Evolutionary conservation across 2,329 filamentous ascomycete species (phyloP), one percentile per base, ranked within the genome.

Genomic region (Calonectria hongkongensis): DNA sequence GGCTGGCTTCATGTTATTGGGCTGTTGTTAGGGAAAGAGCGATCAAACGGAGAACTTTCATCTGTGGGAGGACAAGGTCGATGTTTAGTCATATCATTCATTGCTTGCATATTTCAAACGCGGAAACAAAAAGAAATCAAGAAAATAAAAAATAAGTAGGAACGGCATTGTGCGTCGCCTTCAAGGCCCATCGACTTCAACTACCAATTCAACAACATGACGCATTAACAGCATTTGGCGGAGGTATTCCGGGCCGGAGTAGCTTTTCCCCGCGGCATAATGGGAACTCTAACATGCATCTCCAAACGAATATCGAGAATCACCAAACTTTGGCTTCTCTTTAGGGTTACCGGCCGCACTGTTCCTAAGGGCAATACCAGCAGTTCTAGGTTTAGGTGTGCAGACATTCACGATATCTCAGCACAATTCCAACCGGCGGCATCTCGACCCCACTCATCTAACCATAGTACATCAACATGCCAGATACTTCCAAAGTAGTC

Each of bases 261-360:
- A 69, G 66, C 66, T 69, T 69, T 69, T 64, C 45, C 66, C 66
- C 66, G 66, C 60, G 45, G 48, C 47, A 41, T 51, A 56, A 69
- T 45, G 56, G 56, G 66, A 69, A 69, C 2, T 15, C 36, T 39
- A 60, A 41, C 13, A 18, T 41, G 4, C 2, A n/a, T 41, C 33
- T 60, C 5, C 21, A 60, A 16, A 9, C 27, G 13, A 41, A 60
- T 39, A 41, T 21, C 10, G 25, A 18, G 25, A 41, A 27, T 58
- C 15, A 60, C 16, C 21, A 41, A 60, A 41, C 8, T 41, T 28
- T 60, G 21, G 18, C 33, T 60, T 58, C 7, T 25, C 8, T 48
- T 18, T 33, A 33, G 21, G 25, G 21, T 16, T 25, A 15, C 21
- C 33, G 5, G 21, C 12, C 4, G 25, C 9, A 60, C 13, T 25